phyloP scores from a whole-genome alignment of 2,329 filamentous ascomycete species.

The Neodidymelliopsis sp. region DNA sequence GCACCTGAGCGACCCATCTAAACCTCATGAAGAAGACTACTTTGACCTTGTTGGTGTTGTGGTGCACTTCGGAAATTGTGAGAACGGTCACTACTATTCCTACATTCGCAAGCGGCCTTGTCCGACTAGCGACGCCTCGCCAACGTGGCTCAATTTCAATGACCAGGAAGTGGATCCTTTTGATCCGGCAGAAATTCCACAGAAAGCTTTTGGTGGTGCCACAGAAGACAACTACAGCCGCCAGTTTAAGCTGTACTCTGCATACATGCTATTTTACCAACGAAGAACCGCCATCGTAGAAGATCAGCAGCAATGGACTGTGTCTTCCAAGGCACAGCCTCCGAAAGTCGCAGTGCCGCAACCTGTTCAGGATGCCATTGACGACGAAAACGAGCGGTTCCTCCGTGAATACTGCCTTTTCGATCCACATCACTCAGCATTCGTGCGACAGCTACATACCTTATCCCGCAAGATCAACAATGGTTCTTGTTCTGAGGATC shows the following conservation, averaged over 20 bases:
- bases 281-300: conserved; percentile 70
- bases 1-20: conserved; percentile 71
- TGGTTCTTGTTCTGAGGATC: conserved; percentile 59
- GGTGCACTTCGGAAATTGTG: conserved; percentile 90
- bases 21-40: conserved; percentile 69
- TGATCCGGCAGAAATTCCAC: conserved; percentile 75
- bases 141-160: conserved; percentile 89
- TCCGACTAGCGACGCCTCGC: conserved; percentile 52
- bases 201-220: conserved; percentile 71
- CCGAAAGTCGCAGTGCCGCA: conserved; percentile 57
- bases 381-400: conserved; percentile 74
- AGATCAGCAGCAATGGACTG: conserved; percentile 47
- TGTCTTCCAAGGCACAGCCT: conserved; percentile 52
- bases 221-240: conserved; percentile 40
- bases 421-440: conserved; percentile 73
- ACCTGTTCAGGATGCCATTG: conserved; percentile 63
- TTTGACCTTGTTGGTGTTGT: conserved; percentile 96
- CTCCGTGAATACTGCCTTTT: conserved; percentile 81
- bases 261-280: conserved; percentile 98
- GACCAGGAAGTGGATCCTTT: conserved; percentile 83
- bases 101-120: conserved; percentile 83
- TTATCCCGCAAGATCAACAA: conserved; percentile 61
- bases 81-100: conserved; percentile 97
- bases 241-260: conserved; percentile 63
- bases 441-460: conserved; percentile 69